A percentile compares a stretch with the other conserved stretches of the same genome.
These are phyloP conservation scores for Thuja plicata DNA, from an alignment of 83 land plant species.

Conservation along the genomic window DNA sequence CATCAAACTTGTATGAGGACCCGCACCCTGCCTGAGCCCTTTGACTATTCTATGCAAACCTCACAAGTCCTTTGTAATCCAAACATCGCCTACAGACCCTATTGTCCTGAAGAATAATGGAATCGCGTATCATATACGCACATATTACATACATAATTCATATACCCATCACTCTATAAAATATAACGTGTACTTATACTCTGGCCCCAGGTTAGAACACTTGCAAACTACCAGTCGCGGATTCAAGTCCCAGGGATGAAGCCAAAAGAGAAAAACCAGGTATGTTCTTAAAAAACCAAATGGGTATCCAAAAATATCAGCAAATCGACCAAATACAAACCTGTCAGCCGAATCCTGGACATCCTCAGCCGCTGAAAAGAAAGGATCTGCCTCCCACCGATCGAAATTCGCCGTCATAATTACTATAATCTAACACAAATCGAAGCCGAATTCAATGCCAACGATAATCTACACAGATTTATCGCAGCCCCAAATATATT, in stretches of 20 bases:
- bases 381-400: conserved; percentile 77
- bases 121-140: background rate
- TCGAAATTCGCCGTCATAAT: conserved; percentile 58
- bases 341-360: conserved; percentile 83
- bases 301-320: background rate
- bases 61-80: background rate
- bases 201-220: background rate
- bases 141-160: background rate
- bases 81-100: background rate
- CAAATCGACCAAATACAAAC: conserved; percentile 17
- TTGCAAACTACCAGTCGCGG: background rate
- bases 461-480: background rate
- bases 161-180: no score
- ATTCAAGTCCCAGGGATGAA: background rate
- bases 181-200: background rate
- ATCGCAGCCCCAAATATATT: background rate
- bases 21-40: background rate
- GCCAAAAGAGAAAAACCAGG: background rate
- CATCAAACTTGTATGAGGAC: background rate
- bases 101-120: background rate
- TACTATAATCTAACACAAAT: background rate
- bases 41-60: background rate
- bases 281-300: background rate
- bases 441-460: background rate
- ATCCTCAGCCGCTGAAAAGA: conserved; percentile 68